phyloP scores from a whole-genome alignment of 176 grass and related monocot genomes.

The Cymbopogon citratus region DNA sequence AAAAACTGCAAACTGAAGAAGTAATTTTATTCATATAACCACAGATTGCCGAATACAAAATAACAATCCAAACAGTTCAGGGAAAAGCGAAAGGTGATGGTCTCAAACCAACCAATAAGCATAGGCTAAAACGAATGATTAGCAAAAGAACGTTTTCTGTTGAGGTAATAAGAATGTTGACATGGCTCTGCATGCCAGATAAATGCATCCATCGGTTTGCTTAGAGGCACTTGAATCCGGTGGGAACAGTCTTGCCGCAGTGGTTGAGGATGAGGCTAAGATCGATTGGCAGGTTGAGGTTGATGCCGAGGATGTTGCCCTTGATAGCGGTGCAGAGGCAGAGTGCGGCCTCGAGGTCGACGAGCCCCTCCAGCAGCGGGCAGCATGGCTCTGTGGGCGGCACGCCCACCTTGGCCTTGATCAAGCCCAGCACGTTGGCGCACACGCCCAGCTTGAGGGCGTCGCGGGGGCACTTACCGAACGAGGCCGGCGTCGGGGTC shows the following conservation, averaged over 20 bases:
- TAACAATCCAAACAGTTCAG: neutral
- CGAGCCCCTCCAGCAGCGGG: slow-evolving; percentile 67
- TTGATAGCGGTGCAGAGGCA: slow-evolving; percentile 88
- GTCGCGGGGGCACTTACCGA: slow-evolving; percentile 40
- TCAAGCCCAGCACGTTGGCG: slow-evolving; percentile 24
- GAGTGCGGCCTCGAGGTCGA: slow-evolving; percentile 70
- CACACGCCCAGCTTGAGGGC: slow-evolving; percentile 46
- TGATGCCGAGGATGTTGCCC: slow-evolving; percentile 36
- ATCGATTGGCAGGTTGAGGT: slow-evolving; percentile 41
- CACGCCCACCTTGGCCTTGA: slow-evolving; percentile 37
- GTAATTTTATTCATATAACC: neutral
- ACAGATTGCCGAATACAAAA: neutral
- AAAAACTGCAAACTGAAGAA: neutral
- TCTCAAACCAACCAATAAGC: neutral
- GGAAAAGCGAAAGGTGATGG: neutral
- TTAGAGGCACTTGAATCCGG: slow-evolving; percentile 33
- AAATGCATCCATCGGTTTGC: neutral
- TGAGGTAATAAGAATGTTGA: neutral
- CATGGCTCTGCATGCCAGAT: neutral
- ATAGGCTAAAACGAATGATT: neutral
- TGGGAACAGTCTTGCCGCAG: slow-evolving; percentile 33
- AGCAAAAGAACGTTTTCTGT: neutral
- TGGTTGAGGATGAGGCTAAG: slow-evolving; percentile 62
- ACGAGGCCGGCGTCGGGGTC: slow-evolving; percentile 7
- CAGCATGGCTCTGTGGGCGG: slow-evolving; percentile 58